phyloP scores from a whole-genome alignment of 1,284 basidiomycete species.

The Leccinum insigne region DNA sequence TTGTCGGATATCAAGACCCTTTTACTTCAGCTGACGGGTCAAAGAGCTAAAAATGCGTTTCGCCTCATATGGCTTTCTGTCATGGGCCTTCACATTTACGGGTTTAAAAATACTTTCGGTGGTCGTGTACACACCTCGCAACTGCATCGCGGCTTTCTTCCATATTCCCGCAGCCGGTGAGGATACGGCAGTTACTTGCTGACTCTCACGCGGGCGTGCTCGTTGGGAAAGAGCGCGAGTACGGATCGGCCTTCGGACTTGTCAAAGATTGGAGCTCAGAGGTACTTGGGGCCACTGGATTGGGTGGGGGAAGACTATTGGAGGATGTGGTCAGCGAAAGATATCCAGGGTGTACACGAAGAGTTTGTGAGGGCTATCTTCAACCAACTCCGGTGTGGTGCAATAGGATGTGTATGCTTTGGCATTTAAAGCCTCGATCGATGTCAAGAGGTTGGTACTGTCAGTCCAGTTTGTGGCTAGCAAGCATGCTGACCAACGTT shows the following conservation, averaged over 20 bases:
- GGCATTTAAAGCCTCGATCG: slow-evolving; percentile 67
- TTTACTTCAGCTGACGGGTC: slow-evolving; percentile 58
- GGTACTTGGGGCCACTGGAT: slow-evolving; percentile 54
- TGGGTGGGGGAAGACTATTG: slow-evolving; percentile 38
- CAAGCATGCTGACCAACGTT: slow-evolving; percentile 11
- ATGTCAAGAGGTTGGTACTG: slow-evolving; percentile 55
- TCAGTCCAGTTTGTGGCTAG: slow-evolving; percentile 5
- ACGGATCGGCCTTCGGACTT: slow-evolving; percentile 61
- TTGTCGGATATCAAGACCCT: slow-evolving; percentile 79
- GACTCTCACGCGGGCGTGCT: slow-evolving; percentile 66
- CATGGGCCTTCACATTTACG: slow-evolving; percentile 45
- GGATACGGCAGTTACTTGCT: slow-evolving; percentile 37
- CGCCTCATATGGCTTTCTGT: slow-evolving; percentile 78
- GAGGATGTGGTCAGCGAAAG: slow-evolving; percentile 51
- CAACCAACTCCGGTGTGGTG: slow-evolving; percentile 42
- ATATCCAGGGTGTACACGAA: slow-evolving; percentile 48
- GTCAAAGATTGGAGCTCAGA: slow-evolving; percentile 64
- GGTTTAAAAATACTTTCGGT: slow-evolving; percentile 43
- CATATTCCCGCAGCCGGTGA: slow-evolving; percentile 51
- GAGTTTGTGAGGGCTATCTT: slow-evolving; percentile 58
- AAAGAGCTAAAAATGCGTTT: slow-evolving; percentile 59
- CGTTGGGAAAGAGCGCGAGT: slow-evolving; percentile 64
- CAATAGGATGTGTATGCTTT: slow-evolving; percentile 65
- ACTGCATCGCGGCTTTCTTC: slow-evolving; percentile 44
- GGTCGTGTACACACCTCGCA: slow-evolving; percentile 51